phyloP scores from a whole-genome alignment of 2,329 filamentous ascomycete genomes.

The Claviceps arundinis region DNA sequence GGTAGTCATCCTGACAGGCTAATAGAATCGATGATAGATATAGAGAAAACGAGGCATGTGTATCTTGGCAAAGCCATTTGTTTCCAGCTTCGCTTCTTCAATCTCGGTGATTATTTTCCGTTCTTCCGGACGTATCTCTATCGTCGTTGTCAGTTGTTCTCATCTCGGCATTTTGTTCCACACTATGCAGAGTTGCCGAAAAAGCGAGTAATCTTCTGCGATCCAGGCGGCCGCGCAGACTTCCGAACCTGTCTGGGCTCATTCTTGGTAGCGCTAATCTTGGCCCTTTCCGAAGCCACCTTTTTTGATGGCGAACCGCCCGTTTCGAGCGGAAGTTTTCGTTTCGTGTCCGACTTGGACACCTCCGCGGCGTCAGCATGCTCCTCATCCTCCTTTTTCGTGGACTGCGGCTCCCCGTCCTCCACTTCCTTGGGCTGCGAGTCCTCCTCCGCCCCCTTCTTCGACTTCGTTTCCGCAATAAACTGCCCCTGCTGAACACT shows the following conservation, averaged over 20 bases:
- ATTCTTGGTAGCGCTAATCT: conserved; percentile 31
- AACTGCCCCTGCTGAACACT: no score
- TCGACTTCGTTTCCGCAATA: neutral
- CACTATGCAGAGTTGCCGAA: conserved; percentile 45
- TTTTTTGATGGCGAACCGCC: conserved; percentile 15
- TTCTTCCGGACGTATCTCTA: neutral
- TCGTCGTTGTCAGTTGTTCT: neutral
- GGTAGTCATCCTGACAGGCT: no score
- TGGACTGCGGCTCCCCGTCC: neutral
- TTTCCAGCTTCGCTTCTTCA: no score
- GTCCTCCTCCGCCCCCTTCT: neutral
- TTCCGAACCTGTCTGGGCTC: conserved; percentile 45
- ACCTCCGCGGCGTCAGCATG: neutral
- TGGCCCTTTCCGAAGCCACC: conserved; percentile 12
- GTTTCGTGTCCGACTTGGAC: conserved; percentile 8
- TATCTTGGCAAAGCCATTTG: no score
- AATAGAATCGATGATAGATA: no score
- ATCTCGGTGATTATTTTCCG: no score
- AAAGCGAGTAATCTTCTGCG: conserved; percentile 68
- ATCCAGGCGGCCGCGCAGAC: conserved; percentile 44
- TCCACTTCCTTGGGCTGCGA: neutral
- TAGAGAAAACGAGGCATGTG: no score
- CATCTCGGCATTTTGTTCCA: neutral
- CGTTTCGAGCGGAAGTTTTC: conserved; percentile 12
- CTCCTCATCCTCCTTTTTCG: neutral